Evolutionary conservation across 83 land plant genomes (phyloP).

Genomic region (Larix sibirica): DNA sequence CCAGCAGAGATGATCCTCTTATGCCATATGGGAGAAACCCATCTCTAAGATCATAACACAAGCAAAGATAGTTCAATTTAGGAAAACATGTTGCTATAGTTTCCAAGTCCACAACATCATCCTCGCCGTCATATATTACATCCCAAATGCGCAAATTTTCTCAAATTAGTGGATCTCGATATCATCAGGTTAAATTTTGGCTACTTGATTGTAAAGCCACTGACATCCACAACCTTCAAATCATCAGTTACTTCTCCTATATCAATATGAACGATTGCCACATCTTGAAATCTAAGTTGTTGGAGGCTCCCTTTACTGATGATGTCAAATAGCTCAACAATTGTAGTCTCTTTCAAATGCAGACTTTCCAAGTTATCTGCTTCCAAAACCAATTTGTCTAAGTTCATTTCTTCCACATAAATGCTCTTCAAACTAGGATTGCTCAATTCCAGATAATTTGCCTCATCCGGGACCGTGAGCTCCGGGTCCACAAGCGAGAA

Average conservation of each 20-base stretch:
- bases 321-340: constrained; percentile 74
- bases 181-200: constrained; percentile 71
- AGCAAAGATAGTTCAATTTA: constrained; percentile 45
- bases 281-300: constrained; percentile 68
- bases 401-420: constrained; percentile 53
- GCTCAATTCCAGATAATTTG: constrained; percentile 56
- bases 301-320: constrained; percentile 55
- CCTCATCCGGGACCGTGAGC: constrained; percentile 52
- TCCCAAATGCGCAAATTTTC: constrained; percentile 64
- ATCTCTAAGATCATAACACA: constrained; percentile 64
- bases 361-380: constrained; percentile 67
- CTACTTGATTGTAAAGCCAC: constrained; percentile 65
- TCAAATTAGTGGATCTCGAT: constrained; percentile 48
- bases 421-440: constrained; percentile 51
- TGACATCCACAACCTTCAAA: constrained; percentile 66
- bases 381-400: constrained; percentile 71
- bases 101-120: constrained; percentile 68
- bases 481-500: constrained; percentile 53
- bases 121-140: constrained; percentile 56
- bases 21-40: constrained; percentile 44
- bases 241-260: constrained; percentile 60
- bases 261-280: constrained; percentile 57
- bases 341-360: constrained; percentile 55
- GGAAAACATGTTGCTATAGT: constrained; percentile 69
- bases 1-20: constrained; percentile 47